These are phyloP conservation scores for Metrosideros polymorpha DNA, from an alignment of 441 rosid species.

Conservation along the genomic window DNA sequence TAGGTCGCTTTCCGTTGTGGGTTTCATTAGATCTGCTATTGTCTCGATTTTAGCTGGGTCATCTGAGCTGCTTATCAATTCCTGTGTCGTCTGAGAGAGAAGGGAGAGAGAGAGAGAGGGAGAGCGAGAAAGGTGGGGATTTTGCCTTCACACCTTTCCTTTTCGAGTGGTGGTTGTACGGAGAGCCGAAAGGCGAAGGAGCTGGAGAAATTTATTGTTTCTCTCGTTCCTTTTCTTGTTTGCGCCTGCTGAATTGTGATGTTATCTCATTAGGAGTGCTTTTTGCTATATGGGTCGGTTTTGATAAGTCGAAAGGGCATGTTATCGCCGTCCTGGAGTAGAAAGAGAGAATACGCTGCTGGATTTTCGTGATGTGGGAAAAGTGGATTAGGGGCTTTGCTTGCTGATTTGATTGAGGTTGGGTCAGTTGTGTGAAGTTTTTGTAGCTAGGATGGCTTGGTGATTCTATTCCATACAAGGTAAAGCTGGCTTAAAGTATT, in stretches of 20 bases:
- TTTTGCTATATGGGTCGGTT: constrained; percentile 10
- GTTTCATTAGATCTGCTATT: constrained; percentile 30
- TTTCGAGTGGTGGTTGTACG: background rate
- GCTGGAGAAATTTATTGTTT: background rate
- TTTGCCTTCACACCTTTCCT: background rate
- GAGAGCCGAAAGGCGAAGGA: constrained; percentile 4
- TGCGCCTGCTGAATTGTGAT: background rate
- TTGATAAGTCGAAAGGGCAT: background rate
- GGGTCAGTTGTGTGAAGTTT: background rate
- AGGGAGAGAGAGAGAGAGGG: constrained; percentile 5
- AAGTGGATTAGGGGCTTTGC: background rate
- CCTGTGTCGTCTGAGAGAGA: constrained; percentile 6
- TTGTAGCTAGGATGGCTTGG: background rate
- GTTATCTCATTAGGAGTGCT: constrained; percentile 1
- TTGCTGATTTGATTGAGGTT: background rate
- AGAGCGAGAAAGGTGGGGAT: constrained; percentile 8
- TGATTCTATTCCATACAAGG: background rate
- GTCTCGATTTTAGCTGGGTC: constrained; percentile 33
- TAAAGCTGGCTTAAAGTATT: constrained; percentile 12
- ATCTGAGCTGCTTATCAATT: background rate
- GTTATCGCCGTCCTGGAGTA: background rate
- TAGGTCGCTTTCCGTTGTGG: constrained; percentile 10
- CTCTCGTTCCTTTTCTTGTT: background rate
- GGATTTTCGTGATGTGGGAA: background rate
- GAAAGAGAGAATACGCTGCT: background rate